Base-by-base conservation (phyloP, 75 land plant species). In the Pinus taeda region DNA sequence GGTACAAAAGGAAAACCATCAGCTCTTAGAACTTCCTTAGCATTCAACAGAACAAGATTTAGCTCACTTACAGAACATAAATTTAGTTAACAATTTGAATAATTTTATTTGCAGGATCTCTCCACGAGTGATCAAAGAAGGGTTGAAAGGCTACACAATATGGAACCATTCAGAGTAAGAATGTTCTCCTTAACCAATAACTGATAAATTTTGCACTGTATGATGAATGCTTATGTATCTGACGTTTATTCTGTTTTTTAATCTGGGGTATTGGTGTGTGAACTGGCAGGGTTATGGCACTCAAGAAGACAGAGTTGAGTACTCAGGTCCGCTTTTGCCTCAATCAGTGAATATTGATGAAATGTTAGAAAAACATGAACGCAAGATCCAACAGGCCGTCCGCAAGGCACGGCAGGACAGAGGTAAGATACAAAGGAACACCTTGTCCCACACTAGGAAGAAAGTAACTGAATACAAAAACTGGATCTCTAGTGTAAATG, bases 281-380 rank as follows among this genome's bases (percentile, higher is more conserved):
- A 73, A n/a, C 79, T 57, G 22, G 75, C 75, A 74, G 57, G 60
- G 75, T 29, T 74, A 39, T 57, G 15, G 60, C 26, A 57, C 33
- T 57, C 60, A 62, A 56, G 60, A 74, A 57, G 60, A 74, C 33
- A 57, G 83, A 57, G 75, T 85, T 78, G 79, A 81, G 26, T 81
- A 84, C 59, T 81, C 82, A 60, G 87, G 85, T 24, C 80, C 83
- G 29, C 67, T 84, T 33, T 58, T 83, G 73, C 82, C 76, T 30
- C 76, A 80, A 22, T 77, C 74, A 29, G 73, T 59, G 75, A 76
- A 75, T 60, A 79, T 76, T 74, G 74, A 80, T 63, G 57, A 74
- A 59, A 61, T 78, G 59, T 75, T 80, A 55, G 81, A 84, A 71
- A 82, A 87, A 59, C 84, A 78, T 57, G 81, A 77, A 66, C 75